These are phyloP conservation scores for Alternaria triticimaculans DNA, from an alignment of 2,329 filamentous ascomycete genomes.

Conservation along the genomic window DNA sequence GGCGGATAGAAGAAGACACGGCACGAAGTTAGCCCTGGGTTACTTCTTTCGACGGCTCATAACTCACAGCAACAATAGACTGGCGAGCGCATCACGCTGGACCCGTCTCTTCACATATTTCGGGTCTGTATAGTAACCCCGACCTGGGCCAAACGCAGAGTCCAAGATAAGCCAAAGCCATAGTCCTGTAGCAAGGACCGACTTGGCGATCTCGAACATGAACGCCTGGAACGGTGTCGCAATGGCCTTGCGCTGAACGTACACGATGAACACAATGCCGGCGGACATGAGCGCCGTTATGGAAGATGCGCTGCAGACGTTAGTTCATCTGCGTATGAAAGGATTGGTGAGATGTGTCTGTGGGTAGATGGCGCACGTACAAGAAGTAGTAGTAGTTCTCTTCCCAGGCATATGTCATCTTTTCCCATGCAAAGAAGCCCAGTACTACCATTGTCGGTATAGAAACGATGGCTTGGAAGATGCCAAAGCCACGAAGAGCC, in stretches of 20 bases:
- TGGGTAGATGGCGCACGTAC: background rate
- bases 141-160: background rate
- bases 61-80: background rate
- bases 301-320: background rate
- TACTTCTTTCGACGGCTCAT: too few species aligned
- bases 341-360: too few species aligned
- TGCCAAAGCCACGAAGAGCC: background rate
- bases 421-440: background rate
- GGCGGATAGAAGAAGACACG: constrained; percentile 2
- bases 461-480: background rate
- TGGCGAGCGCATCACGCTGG: background rate
- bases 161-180: constrained; percentile 3
- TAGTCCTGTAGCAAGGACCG: background rate
- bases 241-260: background rate
- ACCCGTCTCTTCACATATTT: background rate
- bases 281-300: constrained; percentile 1
- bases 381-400: background rate
- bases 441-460: background rate
- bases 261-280: background rate
- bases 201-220: background rate
- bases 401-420: background rate
- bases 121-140: background rate
- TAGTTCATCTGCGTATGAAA: background rate
- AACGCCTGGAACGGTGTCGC: background rate
- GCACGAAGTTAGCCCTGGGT: background rate